phyloP scores from a whole-genome alignment of 2,329 filamentous ascomycete species.

The Aspergillus vadensis region DNA sequence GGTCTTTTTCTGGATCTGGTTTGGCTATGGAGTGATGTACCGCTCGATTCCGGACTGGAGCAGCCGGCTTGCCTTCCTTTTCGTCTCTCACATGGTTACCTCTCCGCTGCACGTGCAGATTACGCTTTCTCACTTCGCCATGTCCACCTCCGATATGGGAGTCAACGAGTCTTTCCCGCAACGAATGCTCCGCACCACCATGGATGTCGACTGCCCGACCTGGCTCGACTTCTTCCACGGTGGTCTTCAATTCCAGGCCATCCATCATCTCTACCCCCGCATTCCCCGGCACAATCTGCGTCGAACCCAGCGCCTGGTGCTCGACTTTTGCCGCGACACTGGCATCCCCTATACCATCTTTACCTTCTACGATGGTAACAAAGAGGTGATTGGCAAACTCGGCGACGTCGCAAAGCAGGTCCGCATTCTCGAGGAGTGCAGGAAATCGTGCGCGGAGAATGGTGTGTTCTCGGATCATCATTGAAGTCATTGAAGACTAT shows the following conservation, averaged over 20 bases:
- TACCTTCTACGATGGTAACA: constrained; percentile 81
- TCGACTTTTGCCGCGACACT: constrained; percentile 79
- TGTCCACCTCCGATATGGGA: constrained; percentile 86
- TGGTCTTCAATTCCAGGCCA: constrained; percentile 84
- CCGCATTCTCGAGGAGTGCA: constrained; percentile 73
- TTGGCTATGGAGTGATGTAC: constrained; percentile 80
- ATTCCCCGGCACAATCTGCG: constrained; percentile 84
- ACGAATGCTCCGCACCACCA: constrained; percentile 87
- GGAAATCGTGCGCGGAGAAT: constrained; percentile 48
- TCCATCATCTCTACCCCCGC: constrained; percentile 82
- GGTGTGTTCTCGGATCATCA: constrained; percentile 39
- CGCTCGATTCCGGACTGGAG: constrained; percentile 68
- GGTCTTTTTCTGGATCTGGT: constrained; percentile 82
- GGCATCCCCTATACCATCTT: constrained; percentile 83
- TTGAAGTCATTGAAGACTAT: constrained; percentile 10
- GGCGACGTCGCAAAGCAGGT: constrained; percentile 80
- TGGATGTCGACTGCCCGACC: constrained; percentile 85
- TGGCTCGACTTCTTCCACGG: constrained; percentile 92
- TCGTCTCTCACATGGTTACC: constrained; percentile 78
- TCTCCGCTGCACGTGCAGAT: constrained; percentile 87
- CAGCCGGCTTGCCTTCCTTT: constrained; percentile 71
- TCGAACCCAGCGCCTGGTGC: constrained; percentile 70
- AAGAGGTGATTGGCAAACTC: constrained; percentile 73
- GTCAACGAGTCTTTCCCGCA: constrained; percentile 84
- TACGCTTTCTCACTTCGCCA: constrained; percentile 87